Evolutionary conservation across 306 rosid species (phyloP), one percentile per base, ranked within the genome.

Genomic region (Prunus mume): DNA sequence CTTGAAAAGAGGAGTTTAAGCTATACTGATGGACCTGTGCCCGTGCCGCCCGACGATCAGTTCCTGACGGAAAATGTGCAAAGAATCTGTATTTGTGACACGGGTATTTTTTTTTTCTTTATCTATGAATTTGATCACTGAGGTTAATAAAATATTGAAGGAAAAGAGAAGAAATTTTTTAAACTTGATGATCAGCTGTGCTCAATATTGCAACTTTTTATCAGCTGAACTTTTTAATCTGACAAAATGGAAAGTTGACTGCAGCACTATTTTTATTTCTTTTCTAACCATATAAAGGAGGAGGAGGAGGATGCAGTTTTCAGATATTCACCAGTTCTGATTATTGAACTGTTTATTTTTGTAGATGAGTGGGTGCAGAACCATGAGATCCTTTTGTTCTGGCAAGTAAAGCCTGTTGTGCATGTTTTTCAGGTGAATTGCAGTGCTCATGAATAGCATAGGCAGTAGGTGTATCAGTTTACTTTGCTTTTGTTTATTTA

Each of bases 371-470:
- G 91, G 85, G 78, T 83, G 86, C 88, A 85, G 75, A 87, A 85
- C 79, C 92, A 82, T 73, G 86, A 89, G 5, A 80, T 95, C 76
- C 97, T 95, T 78, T 83, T 95, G 86, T 95, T 95, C 87, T 95
- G 99, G 99, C 99, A 92, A 88, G 98, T 91, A 73, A 89, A 91
- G 84, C 99, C 97, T 50, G 91, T 85, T 70, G 99, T 95, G 76
- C 96, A 89, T 63, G 96, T 91, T 69, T 95, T 88, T 87, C 97
- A 92, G 99, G 98, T 95, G 84, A 91, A 68, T 11, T 18, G 60
- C 14, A 70, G 9, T 9, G 74, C n/a, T 57, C 17, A 32, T 34
- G 34, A 12, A 15, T 38, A 65, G 25, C 24, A 30, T 24, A 19
- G 50, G 19, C 9, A 28, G 64, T 32, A 11, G 19, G 13, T 34